phyloP scores from a whole-genome alignment of 1,139 yeast genomes.

The Debaryomyces sp. region DNA sequence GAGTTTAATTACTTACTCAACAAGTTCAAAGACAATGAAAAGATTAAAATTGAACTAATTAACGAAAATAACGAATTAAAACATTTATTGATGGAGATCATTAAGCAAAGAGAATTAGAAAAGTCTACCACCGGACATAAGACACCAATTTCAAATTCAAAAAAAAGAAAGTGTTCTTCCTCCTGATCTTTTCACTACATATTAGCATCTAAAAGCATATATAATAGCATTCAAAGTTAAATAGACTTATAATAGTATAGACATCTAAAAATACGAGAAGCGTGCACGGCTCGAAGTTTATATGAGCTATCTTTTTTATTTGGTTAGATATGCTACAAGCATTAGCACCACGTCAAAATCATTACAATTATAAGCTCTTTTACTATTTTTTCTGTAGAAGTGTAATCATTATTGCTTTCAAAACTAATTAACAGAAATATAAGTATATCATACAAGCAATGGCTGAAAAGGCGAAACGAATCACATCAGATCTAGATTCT shows the following conservation, averaged over 20 bases:
- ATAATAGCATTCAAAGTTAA: constrained; percentile 1
- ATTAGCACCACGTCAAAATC: not conserved
- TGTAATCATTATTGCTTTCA: not conserved
- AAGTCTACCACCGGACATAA: not conserved
- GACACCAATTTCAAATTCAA: not conserved
- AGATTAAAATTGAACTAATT: constrained; percentile 34
- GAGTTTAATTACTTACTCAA: constrained; percentile 38
- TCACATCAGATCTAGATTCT: not conserved
- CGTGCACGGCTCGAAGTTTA: not conserved
- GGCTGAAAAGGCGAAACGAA: not conserved
- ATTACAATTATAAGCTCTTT: not conserved
- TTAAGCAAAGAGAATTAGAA: constrained; percentile 24
- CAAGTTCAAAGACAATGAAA: constrained; percentile 40
- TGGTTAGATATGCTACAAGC: not conserved
- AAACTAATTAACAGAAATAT: not conserved
- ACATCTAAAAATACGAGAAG: not conserved
- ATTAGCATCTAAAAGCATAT: constrained; percentile 1
- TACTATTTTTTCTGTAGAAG: not conserved
- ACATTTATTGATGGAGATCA: constrained; percentile 29
- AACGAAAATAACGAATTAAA: constrained; percentile 39
- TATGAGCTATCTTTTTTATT: not conserved
- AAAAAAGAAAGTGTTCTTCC: not conserved
- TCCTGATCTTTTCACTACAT: not conserved
- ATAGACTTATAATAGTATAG: not conserved
- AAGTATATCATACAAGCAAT: not conserved